These are phyloP conservation scores for Rhizopus sp. DNA, from an alignment of 371 early-diverging fungal genomes.

Conservation along the genomic window DNA sequence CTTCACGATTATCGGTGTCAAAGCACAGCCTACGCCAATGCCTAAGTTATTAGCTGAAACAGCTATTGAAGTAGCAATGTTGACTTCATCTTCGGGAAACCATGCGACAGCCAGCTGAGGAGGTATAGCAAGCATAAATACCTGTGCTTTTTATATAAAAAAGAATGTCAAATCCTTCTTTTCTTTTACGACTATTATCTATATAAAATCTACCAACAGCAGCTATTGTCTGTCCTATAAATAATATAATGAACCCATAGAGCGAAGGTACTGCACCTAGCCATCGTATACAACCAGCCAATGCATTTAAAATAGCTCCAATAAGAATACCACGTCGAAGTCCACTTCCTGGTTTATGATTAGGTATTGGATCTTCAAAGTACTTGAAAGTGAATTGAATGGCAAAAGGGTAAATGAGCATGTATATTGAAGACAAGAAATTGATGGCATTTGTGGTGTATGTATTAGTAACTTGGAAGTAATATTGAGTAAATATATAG, in stretches of 20 bases:
- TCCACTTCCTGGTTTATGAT: slow-evolving; percentile 34
- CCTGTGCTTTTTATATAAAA: slow-evolving; percentile 36
- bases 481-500: slow-evolving; percentile 51
- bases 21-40: slow-evolving; percentile 51
- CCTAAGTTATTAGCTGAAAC: slow-evolving; percentile 56
- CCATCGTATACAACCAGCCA: slow-evolving; percentile 45
- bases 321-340: slow-evolving; percentile 46
- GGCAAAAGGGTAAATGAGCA: slow-evolving; percentile 53
- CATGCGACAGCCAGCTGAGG: slow-evolving; percentile 54
- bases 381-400: slow-evolving; percentile 46
- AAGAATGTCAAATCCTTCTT: neutral
- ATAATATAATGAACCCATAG: slow-evolving; percentile 34
- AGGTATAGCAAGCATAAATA: slow-evolving; percentile 54
- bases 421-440: slow-evolving; percentile 46
- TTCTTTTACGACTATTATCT: neutral
- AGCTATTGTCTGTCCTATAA: slow-evolving; percentile 52
- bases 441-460: slow-evolving; percentile 49
- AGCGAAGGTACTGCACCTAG: slow-evolving; percentile 42
- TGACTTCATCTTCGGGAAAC: slow-evolving; percentile 52
- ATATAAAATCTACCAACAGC: slow-evolving; percentile 36
- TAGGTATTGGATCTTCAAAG: slow-evolving; percentile 35
- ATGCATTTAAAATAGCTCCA: slow-evolving; percentile 47
- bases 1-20: slow-evolving; percentile 47
- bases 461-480: slow-evolving; percentile 27
- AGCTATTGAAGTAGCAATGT: slow-evolving; percentile 49